These are phyloP conservation scores for Incumbomyces lentus DNA, from an alignment of 2,329 filamentous ascomycete species.

Conservation along the genomic window DNA sequence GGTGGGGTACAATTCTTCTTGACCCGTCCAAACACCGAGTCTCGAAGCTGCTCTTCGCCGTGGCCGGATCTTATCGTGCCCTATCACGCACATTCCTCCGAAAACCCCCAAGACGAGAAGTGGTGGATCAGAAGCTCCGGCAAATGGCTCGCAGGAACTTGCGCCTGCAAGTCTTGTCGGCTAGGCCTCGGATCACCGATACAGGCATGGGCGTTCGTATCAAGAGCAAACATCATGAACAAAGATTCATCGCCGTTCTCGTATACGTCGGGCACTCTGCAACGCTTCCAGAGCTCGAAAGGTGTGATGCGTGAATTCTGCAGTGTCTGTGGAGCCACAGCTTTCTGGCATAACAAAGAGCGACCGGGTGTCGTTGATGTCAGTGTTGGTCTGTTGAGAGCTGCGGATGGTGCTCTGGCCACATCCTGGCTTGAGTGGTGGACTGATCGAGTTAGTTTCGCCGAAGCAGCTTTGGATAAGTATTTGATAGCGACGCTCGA, in stretches of 20 bases:
- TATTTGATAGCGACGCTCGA: slow-evolving; percentile 18
- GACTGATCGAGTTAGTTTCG: slow-evolving; percentile 47
- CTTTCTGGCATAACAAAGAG: slow-evolving; percentile 50
- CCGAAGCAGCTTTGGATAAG: slow-evolving; percentile 40
- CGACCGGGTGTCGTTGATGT: slow-evolving; percentile 52
- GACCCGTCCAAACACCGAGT: slow-evolving; percentile 42
- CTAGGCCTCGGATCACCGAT: slow-evolving; percentile 52
- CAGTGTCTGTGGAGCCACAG: slow-evolving; percentile 49
- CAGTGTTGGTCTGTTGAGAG: slow-evolving; percentile 48
- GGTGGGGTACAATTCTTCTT: slow-evolving; percentile 47
- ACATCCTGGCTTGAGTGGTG: slow-evolving; percentile 55
- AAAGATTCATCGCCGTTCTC: slow-evolving; percentile 18
- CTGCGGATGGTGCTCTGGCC: slow-evolving; percentile 43
- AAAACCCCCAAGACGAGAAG: slow-evolving; percentile 41
- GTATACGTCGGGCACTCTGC: slow-evolving; percentile 36
- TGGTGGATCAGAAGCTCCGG: slow-evolving; percentile 48
- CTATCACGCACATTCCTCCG: slow-evolving; percentile 29
- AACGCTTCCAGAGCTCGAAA: slow-evolving; percentile 43
- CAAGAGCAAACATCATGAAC: slow-evolving; percentile 44
- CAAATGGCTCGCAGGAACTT: slow-evolving; percentile 51
- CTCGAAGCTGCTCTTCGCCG: slow-evolving; percentile 35
- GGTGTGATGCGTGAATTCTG: slow-evolving; percentile 54
- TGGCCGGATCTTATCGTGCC: slow-evolving; percentile 47
- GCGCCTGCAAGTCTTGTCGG: slow-evolving; percentile 54
- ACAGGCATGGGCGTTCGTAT: slow-evolving; percentile 57